phyloP scores from a whole-genome alignment of 208 protist genomes.

The Leishmania martiniquensis region DNA sequence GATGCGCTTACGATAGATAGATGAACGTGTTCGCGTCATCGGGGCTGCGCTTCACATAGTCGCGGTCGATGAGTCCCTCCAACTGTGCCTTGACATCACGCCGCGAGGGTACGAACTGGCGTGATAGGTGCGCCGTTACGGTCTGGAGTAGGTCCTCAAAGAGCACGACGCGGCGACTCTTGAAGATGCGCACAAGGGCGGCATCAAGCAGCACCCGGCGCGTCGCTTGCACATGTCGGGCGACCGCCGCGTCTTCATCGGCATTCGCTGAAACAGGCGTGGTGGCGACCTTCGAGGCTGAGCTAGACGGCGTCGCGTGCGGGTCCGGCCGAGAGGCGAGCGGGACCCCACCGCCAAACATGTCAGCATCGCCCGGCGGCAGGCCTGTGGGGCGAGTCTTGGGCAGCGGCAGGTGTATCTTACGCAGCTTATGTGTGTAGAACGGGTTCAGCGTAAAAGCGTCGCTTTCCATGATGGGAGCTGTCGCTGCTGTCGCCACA shows the following conservation, averaged over 20 bases:
- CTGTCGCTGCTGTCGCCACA: background rate
- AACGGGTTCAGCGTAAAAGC: constrained; percentile 51
- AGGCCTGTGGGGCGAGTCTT: constrained; percentile 19
- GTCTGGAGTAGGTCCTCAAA: constrained; percentile 59
- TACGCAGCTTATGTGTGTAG: constrained; percentile 56
- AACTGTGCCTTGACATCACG: constrained; percentile 63
- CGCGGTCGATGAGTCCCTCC: constrained; percentile 70
- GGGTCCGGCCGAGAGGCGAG: background rate
- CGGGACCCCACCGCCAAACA: background rate
- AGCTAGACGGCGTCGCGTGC: background rate
- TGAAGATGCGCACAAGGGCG: constrained; percentile 73
- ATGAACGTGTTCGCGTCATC: constrained; percentile 41
- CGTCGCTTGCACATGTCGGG: constrained; percentile 33
- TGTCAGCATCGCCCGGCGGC: constrained; percentile 1
- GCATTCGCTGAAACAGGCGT: background rate
- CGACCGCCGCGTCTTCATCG: constrained; percentile 21
- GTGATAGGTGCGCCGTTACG: constrained; percentile 55
- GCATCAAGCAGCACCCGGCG: constrained; percentile 59
- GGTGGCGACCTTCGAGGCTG: background rate
- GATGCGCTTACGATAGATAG: constrained; percentile 60
- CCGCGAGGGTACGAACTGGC: constrained; percentile 51
- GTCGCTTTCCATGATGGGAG: constrained; percentile 36
- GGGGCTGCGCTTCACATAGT: constrained; percentile 59
- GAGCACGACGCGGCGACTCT: constrained; percentile 49
- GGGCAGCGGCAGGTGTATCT: constrained; percentile 56